A percentile compares a stretch with the other conserved stretches of the same genome.
phyloP scores from a whole-genome alignment of 768 basidiomycete species.

The Leccinum barrowsii region DNA sequence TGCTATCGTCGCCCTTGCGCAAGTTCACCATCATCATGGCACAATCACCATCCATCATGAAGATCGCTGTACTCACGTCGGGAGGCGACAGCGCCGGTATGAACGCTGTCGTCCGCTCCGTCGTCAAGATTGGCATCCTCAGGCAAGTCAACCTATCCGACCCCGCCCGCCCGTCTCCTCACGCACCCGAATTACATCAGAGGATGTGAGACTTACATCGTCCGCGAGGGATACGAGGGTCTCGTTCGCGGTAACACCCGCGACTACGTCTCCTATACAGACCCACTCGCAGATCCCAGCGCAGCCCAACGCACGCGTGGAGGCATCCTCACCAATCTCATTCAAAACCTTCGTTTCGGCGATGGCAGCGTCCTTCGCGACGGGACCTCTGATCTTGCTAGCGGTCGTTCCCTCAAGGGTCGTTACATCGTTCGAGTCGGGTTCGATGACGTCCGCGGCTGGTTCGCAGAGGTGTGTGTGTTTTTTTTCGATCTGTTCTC shows the following conservation, averaged over 20 bases:
- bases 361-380: slow-evolving; percentile 75
- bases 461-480: slow-evolving; percentile 76
- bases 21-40: background rate
- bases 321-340: slow-evolving; percentile 37
- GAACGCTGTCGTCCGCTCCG: slow-evolving; percentile 92
- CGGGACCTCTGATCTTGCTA: slow-evolving; percentile 70
- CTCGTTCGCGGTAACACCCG: slow-evolving; percentile 82
- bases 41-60: slow-evolving; percentile 55
- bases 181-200: slow-evolving; percentile 37
- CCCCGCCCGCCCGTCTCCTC: background rate
- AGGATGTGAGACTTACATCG: slow-evolving; percentile 93
- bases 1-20: background rate
- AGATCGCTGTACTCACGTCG: slow-evolving; percentile 90
- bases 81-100: slow-evolving; percentile 98
- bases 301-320: slow-evolving; percentile 12
- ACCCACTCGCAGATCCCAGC: slow-evolving; percentile 29
- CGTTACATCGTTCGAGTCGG: slow-evolving; percentile 93
- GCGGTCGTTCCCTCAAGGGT: slow-evolving; percentile 77
- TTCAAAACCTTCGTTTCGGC: slow-evolving; percentile 79
- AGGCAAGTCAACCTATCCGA: slow-evolving; percentile 48
- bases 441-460: slow-evolving; percentile 96
- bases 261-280: slow-evolving; percentile 22
- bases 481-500: background rate
- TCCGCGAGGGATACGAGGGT: slow-evolving; percentile 98
- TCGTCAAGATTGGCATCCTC: slow-evolving; percentile 89